Evolutionary conservation across 176 grass and related monocot species (phyloP).

Genomic region (Puya raimondii): DNA sequence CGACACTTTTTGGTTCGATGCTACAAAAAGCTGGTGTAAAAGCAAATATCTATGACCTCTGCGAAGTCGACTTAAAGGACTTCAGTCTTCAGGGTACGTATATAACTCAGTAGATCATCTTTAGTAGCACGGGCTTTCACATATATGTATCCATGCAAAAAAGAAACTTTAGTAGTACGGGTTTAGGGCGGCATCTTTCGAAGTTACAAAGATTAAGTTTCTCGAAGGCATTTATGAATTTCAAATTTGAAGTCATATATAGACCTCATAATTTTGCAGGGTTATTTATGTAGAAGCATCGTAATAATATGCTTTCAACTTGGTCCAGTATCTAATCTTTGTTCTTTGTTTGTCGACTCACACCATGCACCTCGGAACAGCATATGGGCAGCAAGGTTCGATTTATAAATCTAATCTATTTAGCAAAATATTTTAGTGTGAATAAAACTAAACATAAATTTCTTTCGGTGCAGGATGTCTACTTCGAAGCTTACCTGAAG

Average conservation of each 20-base stretch:
- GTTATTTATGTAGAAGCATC: no score
- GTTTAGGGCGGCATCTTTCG: background rate
- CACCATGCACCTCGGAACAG: constrained; percentile 36
- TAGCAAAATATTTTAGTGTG: background rate
- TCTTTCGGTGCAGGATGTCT: constrained; percentile 57
- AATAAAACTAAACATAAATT: background rate
- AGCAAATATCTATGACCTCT: constrained; percentile 67
- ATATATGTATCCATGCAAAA: background rate
- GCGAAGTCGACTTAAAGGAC: constrained; percentile 86
- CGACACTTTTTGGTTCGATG: constrained; percentile 88
- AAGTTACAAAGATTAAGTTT: no score
- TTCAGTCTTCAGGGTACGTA: constrained; percentile 90
- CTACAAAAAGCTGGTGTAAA: constrained; percentile 78
- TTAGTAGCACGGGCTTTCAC: constrained; percentile 2
- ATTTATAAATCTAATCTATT: constrained; percentile 15
- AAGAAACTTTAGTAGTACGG: background rate
- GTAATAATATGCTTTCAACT: constrained; percentile 13
- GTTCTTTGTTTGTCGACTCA: constrained; percentile 12
- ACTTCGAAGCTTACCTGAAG: constrained; percentile 78
- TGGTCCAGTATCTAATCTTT: constrained; percentile 34
- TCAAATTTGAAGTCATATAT: no score
- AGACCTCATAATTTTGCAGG: no score
- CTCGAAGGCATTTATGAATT: no score
- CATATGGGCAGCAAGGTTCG: constrained; percentile 92
- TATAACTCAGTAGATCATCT: constrained; percentile 15